Percentiles rank a stretch among this genome's conserved stretches.
Conservation (phyloP, 2,329 filamentous ascomycete genomes). For the Hymenoscyphus infarciens region DNA sequence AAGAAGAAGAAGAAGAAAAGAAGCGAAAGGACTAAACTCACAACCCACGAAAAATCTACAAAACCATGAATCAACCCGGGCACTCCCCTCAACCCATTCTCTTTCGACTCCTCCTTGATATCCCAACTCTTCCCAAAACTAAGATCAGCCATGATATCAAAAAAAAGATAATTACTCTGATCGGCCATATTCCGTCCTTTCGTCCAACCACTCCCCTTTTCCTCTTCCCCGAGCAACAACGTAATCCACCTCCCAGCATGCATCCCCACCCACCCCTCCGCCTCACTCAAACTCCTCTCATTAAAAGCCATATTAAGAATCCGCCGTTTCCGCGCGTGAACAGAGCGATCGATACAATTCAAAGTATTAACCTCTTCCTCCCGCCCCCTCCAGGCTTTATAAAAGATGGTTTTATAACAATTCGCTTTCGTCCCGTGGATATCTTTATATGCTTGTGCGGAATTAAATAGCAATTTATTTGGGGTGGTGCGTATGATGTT, state of each 20-base stretch:
- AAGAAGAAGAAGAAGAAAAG: too few relatives aligned
- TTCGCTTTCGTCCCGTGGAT: background rate
- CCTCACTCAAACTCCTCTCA: slow-evolving; percentile 1
- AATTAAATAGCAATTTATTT: background rate
- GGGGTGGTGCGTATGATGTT: background rate
- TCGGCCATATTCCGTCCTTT: background rate
- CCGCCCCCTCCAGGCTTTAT: background rate
- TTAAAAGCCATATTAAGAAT: background rate
- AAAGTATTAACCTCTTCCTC: background rate
- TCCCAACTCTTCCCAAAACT: background rate
- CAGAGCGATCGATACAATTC: background rate
- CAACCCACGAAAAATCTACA: background rate
- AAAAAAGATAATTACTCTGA: background rate
- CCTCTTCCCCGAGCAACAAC: background rate
- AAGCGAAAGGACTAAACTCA: too few relatives aligned
- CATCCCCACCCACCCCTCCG: background rate
- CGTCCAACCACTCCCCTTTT: background rate
- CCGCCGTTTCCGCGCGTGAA: background rate
- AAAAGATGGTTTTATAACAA: background rate
- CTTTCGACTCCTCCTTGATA: background rate
- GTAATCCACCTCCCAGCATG: background rate
- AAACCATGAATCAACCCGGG: background rate
- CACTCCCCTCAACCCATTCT: background rate
- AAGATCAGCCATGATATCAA: slow-evolving; percentile 4
- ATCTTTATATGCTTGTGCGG: background rate